Base-by-base conservation (phyloP, 2,329 filamentous ascomycete genomes). In the Coleophoma crateriformis region DNA sequence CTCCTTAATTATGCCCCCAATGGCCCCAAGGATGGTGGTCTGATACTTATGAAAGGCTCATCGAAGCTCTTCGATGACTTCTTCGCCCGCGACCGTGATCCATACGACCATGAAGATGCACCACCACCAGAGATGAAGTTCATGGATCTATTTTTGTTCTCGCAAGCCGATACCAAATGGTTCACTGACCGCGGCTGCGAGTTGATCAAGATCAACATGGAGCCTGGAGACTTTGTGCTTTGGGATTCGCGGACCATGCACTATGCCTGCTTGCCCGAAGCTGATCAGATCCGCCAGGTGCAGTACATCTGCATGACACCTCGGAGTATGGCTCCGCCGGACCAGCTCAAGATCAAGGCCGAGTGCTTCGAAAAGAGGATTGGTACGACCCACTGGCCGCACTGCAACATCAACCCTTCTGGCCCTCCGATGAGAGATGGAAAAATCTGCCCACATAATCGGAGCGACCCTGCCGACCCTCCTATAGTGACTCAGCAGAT, bases 161-260 rank as follows among this genome's bases (percentile, higher is more conserved):
- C 62, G 27, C 56, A 69, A 11, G 63, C 71, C 22, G 67, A 72
- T 43, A 56, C 71, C 10, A 60, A 67, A 33, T 72, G 69, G 68
- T 72, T 71, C 49, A 49, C 67, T 41, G 59, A 65, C 7, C 57
- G 58, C 1, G 69, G 70, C 1, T 71, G 65, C 54, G 62, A 64
- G 50, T 45, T 67, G 3, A 45, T 65, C 43, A 72, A 73, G 60
- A 52, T 71, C 8, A 59, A 63, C 43, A 59, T 66, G 32, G 69
- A 68, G 8, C 67, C 68, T 13, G 69, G 70, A 14, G 69, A 71
- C 47, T 55, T 72, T 50, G 64, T 72, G 7, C 60, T 72, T 7
- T 71, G 70, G 71, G 71, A 73, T 49, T 68, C 67, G 7, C 60
- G 74, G 3, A 71, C 70, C 1, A 69, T 75, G 51, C 73, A 77